These are phyloP conservation scores for Endotrypanum monterogeii DNA, from an alignment of 208 protist species.

Conservation along the genomic window DNA sequence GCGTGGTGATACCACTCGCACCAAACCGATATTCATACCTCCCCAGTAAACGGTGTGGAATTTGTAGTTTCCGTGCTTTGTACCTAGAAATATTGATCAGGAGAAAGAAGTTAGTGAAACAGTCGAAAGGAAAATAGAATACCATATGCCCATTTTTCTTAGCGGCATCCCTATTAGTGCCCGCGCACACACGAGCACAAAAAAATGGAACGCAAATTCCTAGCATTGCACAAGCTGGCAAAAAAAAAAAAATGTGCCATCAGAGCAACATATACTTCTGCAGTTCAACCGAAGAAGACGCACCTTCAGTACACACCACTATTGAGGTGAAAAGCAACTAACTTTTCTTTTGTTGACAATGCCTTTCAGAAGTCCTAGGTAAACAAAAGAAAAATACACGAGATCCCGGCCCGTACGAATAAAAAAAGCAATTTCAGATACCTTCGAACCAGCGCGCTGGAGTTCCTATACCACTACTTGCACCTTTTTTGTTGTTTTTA, in stretches of 20 bases:
- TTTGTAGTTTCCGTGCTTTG: neutral
- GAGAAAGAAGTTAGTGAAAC: neutral
- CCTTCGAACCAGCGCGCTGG: too few species aligned
- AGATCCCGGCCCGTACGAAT: neutral
- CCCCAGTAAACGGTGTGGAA: neutral
- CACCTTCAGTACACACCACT: too few species aligned
- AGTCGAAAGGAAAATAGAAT: too few species aligned
- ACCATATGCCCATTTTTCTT: too few species aligned
- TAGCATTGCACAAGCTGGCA: neutral
- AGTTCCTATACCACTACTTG: neutral
- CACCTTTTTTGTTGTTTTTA: neutral
- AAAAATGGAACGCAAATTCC: neutral
- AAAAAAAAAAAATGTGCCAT: neutral
- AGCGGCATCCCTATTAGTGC: too few species aligned
- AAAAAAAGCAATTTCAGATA: too few species aligned
- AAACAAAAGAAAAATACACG: neutral
- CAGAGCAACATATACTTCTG: too few species aligned
- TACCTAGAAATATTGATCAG: neutral
- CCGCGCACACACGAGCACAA: too few species aligned
- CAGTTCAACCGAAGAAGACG: too few species aligned
- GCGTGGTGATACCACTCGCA: conserved; percentile 40
- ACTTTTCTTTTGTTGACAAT: neutral
- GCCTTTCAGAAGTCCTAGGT: neutral
- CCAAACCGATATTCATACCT: conserved; percentile 2
- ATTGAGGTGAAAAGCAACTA: too few species aligned